Base-by-base conservation (phyloP, 1,284 basidiomycete genomes). In the Gomphus bonarii region DNA sequence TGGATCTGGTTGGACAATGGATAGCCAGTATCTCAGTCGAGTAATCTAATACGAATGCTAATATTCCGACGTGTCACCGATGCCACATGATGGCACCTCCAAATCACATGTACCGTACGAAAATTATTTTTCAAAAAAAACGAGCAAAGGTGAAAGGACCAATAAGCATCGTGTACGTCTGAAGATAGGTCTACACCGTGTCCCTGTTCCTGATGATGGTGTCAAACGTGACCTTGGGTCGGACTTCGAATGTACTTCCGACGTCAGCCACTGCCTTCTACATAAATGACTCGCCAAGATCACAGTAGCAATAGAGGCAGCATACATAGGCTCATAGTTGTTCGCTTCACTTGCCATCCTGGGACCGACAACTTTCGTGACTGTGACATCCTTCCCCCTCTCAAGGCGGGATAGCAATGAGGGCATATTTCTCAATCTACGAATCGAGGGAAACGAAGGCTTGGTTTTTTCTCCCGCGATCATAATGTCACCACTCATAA, bases 381-480 rank as follows among this genome's bases (percentile, higher is more conserved):
- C 16, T n/a, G 38, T 40, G 16, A 40, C 38, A 5, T n/a, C 38
- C 0, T n/a, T 16, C n/a, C 38, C 38, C 3, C 16, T 40, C n/a
- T 46, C 44, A 46, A 3, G 5, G 44, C 28, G 9, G 44, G 20
- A 25, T 20, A 44, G 10, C 11, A 44, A 18, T 22, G 28, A 31
- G n/a, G 30, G 49, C 16, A 65, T 67, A 10, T 47, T 65, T 14
- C 71, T 75, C 18, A 68, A 71, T 49, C 62, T 75, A 22, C 68
- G 72, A 42, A 67, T 76, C 47, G 73, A 75, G 62, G 74, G 73
- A 7, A 62, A 61, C 58, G 73, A 75, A 55, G 70, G 66, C 1
- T 50, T 25, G 25, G 57, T 1, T 61, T 76, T 33, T 54, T 68
- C 53, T 74, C 74, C 8, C 61, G 57, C 36, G 73, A 73, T 18